Conservation (phyloP, 139 green algal genomes). For the Chlorella sp. region DNA sequence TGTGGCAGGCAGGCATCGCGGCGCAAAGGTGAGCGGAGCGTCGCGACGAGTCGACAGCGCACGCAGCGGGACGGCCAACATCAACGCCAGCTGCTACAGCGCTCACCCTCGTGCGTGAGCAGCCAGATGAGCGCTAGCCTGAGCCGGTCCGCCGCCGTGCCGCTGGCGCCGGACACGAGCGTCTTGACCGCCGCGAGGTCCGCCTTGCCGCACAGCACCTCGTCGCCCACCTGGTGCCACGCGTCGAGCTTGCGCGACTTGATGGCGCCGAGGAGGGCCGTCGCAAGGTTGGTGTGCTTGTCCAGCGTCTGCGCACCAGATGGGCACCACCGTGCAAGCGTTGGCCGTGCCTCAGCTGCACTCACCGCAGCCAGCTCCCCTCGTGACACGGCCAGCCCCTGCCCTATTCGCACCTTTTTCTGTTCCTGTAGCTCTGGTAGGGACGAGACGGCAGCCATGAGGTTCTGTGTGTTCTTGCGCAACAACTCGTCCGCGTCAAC, state of each 20-base stretch:
- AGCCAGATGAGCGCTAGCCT: constrained; percentile 85
- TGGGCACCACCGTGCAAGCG: too few species aligned
- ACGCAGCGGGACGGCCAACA: too few species aligned
- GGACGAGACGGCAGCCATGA: constrained; percentile 76
- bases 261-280: constrained; percentile 81
- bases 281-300: constrained; percentile 98
- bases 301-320: constrained; percentile 86
- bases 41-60: too few species aligned
- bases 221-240: constrained; percentile 78
- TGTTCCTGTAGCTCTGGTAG: constrained; percentile 57
- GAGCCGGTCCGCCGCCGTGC: constrained; percentile 80
- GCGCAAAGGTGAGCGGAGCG: too few species aligned
- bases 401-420: constrained; percentile 12
- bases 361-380: too few species aligned
- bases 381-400: too few species aligned
- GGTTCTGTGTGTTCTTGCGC: constrained; percentile 57
- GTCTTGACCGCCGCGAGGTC: constrained; percentile 54
- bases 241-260: constrained; percentile 79
- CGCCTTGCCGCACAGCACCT: constrained; percentile 74
- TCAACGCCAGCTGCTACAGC: too few species aligned
- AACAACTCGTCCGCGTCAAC: constrained; percentile 57
- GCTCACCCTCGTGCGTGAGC: constrained; percentile 51
- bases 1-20: too few species aligned
- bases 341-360: too few species aligned
- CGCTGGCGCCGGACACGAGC: constrained; percentile 29